Evolutionary conservation across 345 rosid species (phyloP).

Genomic region (Murraya koenigii): DNA sequence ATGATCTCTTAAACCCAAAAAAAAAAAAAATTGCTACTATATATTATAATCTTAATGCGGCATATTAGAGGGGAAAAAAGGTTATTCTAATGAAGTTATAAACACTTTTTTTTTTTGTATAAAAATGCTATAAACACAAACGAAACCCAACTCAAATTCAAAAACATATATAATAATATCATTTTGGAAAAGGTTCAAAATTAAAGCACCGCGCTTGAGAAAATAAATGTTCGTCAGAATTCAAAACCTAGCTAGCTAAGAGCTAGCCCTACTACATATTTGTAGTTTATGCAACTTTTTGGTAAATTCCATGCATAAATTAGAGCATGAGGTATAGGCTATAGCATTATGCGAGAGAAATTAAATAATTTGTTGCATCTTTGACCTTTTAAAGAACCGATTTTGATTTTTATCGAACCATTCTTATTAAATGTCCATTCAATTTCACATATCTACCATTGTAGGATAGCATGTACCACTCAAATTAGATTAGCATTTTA

Average conservation of each 20-base stretch:
- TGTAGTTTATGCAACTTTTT: background rate
- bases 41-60: background rate
- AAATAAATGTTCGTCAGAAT: background rate
- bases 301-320: background rate
- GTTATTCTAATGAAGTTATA: background rate
- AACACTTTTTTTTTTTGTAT: too few relatives aligned
- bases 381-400: background rate
- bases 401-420: background rate
- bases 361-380: background rate
- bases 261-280: background rate
- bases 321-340: background rate
- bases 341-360: background rate
- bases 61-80: rapidly evolving
- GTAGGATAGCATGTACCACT: background rate
- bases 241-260: background rate
- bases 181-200: background rate
- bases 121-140: background rate
- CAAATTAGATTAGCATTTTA: background rate
- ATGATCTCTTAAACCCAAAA: too few relatives aligned
- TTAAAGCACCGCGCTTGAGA: background rate
- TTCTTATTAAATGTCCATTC: background rate
- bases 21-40: too few relatives aligned
- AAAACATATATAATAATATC: too few relatives aligned
- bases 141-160: background rate
- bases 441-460: background rate